Base-by-base conservation (phyloP, 495 filamentous ascomycete genomes). In the Tuber brumale region DNA sequence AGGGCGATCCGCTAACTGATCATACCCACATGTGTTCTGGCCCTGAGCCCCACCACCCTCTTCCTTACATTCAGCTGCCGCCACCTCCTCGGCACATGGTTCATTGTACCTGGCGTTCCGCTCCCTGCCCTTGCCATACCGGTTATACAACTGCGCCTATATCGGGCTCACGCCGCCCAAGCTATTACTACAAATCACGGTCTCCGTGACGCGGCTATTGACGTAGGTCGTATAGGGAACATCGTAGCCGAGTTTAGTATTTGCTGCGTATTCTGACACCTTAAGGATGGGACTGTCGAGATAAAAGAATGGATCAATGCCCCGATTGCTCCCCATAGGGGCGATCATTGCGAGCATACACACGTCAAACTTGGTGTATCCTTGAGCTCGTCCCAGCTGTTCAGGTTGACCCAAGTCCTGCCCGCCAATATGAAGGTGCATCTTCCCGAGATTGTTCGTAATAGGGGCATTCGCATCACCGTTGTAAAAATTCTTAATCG, bases 311-410 rank as follows among this genome's bases (percentile, higher is more conserved):
- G 86, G 74, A 70, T 86, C 86, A 16, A 75, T 76, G 0, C 84
- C 85, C 76, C 86, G 86, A 75, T 86, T 86, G 71, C 81, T 85
- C 18, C 83, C 84, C 75, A 84, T 82, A 75, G 84, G 84, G n/a
- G 84, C 85, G 51, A 87, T 76, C 2, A 84, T 78, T 10, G 85
- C 85, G 23, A 85, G 69, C 19, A 86, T 76, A 14, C 79, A 77
- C 31, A 85, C 81, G 75, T 84, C 83, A 9, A 87, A 79, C 72
- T 82, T 84, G 3, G 85, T 37, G 75, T 87, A 85, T 19, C 86
- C 85, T 75, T 86, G 86, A 72, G 86, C 86, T 7, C 85, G 76
- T n/a, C 86, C 86, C 16, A 84, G 84, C 72, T 87, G 84, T 75
- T 87, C 85, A 14, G 83, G 81, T 78, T 86, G 86, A 0, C 78